Percentiles rank a stretch among this genome's conserved stretches.
Evolutionary conservation across 306 rosid genomes (phyloP).

Genomic region (Rosa lucieae): DNA sequence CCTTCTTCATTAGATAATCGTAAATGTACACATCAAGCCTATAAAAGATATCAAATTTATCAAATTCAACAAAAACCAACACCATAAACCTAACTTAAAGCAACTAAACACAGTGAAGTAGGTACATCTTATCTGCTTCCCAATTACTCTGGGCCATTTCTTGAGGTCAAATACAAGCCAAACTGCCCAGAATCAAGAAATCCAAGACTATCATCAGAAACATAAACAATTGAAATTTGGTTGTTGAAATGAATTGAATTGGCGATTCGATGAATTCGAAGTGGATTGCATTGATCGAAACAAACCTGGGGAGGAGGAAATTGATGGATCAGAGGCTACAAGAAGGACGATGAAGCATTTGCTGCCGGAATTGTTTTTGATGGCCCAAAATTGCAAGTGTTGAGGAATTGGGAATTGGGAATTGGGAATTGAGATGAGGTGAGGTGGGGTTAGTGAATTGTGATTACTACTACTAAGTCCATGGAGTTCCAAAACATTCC

Average conservation of each 20-base stretch:
- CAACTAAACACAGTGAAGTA: background rate
- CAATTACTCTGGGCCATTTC: constrained; percentile 90
- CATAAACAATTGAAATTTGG: background rate
- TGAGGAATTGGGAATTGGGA: too few relatives aligned
- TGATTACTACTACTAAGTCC: too few relatives aligned
- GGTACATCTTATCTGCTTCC: constrained; percentile 98
- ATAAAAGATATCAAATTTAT: constrained; percentile 13
- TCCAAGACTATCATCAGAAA: constrained; percentile 9
- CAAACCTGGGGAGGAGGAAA: constrained; percentile 44
- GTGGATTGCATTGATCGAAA: constrained; percentile 32
- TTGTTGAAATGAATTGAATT: background rate
- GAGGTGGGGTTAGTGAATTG: too few relatives aligned
- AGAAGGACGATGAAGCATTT: constrained; percentile 33
- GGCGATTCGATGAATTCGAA: constrained; percentile 16
- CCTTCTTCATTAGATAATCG: constrained; percentile 92
- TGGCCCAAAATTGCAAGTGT: too few relatives aligned
- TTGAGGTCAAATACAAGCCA: constrained; percentile 21
- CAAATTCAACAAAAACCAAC: background rate
- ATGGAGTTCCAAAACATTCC: background rate
- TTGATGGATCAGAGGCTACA: constrained; percentile 58
- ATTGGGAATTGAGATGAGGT: too few relatives aligned
- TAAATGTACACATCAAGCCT: constrained; percentile 98
- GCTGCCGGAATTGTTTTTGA: background rate
- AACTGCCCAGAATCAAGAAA: constrained; percentile 34
- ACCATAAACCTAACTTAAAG: background rate